Base-by-base conservation (phyloP, 2,329 filamentous ascomycete genomes). In the Ophioceras dolichostomum region DNA sequence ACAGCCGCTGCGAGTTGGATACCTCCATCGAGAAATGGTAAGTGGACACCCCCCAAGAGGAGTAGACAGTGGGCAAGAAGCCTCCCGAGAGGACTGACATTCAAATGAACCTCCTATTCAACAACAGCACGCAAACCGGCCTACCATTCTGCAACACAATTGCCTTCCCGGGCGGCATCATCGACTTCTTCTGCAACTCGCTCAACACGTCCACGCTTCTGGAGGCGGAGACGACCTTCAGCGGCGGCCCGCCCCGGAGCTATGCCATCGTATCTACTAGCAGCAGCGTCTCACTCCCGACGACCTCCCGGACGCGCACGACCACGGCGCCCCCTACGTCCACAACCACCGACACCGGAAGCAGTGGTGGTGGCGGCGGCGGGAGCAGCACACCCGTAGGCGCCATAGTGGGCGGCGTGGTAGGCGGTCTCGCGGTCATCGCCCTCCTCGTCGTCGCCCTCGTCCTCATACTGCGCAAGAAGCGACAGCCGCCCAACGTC, bases 171-270 rank as follows among this genome's bases (percentile, higher is more conserved):
- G 54, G 52, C 14, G 55, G 57, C 13, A 53, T 68, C 34, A 49
- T 50, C 18, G 66, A 68, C 44, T 70, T 59, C 44, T 66, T 57
- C 49, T 70, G 67, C 48, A 55, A 55, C 40, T 48, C 50, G 9
- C 37, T 50, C n/a, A n/a, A n/a, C n/a, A n/a, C n/a, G n/a, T n/a
- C n/a, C n/a, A n/a, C n/a, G n/a, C n/a, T n/a, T n/a, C n/a, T n/a
- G n/a, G n/a, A n/a, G n/a, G n/a, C n/a, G n/a, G n/a, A n/a, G n/a
- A n/a, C 17, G 48, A 44, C 34, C 47, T 55, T 26, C 22, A 26
- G 22, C 22, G 22, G 22, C 22, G 8, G 31, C 57, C 55, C 4
- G 57, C 51, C 4, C 43, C 52, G 4, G 56, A 63, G 35, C 43
- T 49, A 20, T 55, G 61, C 2, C 37, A 41, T 22, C 7, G 7